phyloP scores from a whole-genome alignment of 2,329 filamentous ascomycete genomes.

The Colletotrichum caudatum region DNA sequence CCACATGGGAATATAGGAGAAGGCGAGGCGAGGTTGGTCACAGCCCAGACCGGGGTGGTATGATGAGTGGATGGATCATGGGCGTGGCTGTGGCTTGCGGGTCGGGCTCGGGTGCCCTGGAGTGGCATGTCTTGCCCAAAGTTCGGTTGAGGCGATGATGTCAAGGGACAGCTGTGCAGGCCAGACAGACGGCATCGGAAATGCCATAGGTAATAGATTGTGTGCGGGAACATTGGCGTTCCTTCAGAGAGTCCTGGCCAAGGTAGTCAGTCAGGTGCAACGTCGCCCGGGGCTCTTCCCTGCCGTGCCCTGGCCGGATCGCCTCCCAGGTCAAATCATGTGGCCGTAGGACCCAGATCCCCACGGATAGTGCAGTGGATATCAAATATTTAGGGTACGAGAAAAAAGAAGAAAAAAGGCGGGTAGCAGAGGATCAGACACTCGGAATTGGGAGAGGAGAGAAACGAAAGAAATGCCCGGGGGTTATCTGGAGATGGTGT shows the following conservation, averaged over 20 bases:
- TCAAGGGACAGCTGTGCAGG: conserved; percentile 14
- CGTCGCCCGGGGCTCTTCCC: conserved; percentile 8
- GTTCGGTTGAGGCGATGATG: conserved; percentile 35
- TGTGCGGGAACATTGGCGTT: conserved; percentile 26
- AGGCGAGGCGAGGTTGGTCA: conserved; percentile 14
- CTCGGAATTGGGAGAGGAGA: conserved; percentile 3
- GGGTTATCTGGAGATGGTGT: conserved; percentile 28
- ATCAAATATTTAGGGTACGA: conserved; percentile 11
- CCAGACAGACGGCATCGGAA: conserved; percentile 1
- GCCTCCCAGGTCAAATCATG: conserved; percentile 5
- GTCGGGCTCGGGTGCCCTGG: conserved; percentile 23
- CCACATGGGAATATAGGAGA: not conserved
- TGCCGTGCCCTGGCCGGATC: conserved; percentile 15
- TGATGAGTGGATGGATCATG: conserved; percentile 19
- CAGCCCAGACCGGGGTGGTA: conserved; percentile 17
- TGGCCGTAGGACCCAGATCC: conserved; percentile 15
- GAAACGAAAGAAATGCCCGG: conserved; percentile 25
- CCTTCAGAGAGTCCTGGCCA: conserved; percentile 10
- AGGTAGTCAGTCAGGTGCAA: conserved; percentile 25
- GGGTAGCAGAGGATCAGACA: not conserved
- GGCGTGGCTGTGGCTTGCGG: conserved; percentile 21
- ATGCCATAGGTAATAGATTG: not conserved
- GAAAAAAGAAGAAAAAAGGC: not conserved
- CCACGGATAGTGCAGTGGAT: not conserved
- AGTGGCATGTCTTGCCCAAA: conserved; percentile 15